A percentile compares a stretch with the other conserved stretches of the same genome.
Conservation (phyloP, 169 alveolate genomes). For the Eimeria sp. region DNA sequence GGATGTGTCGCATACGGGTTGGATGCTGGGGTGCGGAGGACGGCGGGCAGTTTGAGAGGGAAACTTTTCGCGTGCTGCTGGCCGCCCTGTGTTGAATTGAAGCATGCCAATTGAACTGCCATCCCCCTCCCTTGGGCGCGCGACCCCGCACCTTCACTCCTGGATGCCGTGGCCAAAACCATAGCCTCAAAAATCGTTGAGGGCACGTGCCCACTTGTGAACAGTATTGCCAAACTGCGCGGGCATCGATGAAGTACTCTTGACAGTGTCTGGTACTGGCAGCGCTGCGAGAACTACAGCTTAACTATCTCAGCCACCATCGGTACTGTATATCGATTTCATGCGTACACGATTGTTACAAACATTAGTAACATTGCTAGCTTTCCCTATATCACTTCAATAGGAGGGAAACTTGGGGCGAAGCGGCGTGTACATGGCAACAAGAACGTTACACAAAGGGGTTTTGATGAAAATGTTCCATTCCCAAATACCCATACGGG, state of each 20-base stretch:
- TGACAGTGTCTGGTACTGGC: neutral
- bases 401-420: neutral
- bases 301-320: neutral
- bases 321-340: neutral
- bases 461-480: neutral
- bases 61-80: neutral
- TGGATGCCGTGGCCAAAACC: neutral
- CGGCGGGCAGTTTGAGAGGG: neutral
- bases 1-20: neutral
- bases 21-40: neutral
- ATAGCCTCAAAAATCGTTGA: neutral
- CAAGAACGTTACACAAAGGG: neutral
- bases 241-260: neutral
- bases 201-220: neutral
- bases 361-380: neutral
- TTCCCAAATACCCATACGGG: slow-evolving; percentile 14
- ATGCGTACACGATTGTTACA: neutral
- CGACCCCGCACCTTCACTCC: neutral
- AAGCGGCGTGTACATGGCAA: neutral
- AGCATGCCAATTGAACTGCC: neutral
- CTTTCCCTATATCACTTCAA: neutral
- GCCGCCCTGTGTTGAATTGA: neutral
- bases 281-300: neutral
- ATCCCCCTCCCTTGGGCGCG: neutral
- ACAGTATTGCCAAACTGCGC: neutral